Evolutionary conservation across 441 rosid species (phyloP).

Genomic region (Viola pubescens): DNA sequence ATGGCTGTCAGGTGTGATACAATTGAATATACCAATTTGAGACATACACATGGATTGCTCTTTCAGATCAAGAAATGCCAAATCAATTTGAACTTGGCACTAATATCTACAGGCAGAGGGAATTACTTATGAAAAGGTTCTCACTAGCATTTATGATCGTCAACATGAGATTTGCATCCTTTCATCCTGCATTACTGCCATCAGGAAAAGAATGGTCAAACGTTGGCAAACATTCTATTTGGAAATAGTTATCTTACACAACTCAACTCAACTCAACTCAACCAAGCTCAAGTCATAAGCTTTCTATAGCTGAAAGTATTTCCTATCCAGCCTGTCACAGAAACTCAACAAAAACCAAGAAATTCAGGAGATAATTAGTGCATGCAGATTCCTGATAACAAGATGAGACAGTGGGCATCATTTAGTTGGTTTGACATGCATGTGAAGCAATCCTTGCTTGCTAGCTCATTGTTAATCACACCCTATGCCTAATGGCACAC

Average conservation of each 20-base stretch:
- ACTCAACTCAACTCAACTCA: not conserved
- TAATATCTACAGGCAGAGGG: conserved; percentile 7
- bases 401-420: not conserved
- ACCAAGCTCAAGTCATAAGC: no score
- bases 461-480: no score
- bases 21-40: no score
- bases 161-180: conserved; percentile 19
- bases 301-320: not conserved
- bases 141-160: conserved; percentile 17
- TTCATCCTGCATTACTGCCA: conserved; percentile 17
- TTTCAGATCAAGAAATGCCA: no score
- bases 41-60: conserved; percentile 15
- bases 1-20: no score
- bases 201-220: conserved; percentile 18
- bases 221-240: conserved; percentile 6
- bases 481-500: no score
- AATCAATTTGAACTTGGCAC: conserved; percentile 4
- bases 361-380: not conserved
- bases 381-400: not conserved
- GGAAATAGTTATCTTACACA: not conserved
- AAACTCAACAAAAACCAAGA: conserved; percentile 4
- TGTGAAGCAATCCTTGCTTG: no score
- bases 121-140: conserved; percentile 19
- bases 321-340: not conserved
- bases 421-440: no score